A percentile compares a stretch with the other conserved stretches of the same genome.
These are phyloP conservation scores for Durotheca rogersii DNA, from an alignment of 495 filamentous ascomycete genomes.

Conservation along the genomic window DNA sequence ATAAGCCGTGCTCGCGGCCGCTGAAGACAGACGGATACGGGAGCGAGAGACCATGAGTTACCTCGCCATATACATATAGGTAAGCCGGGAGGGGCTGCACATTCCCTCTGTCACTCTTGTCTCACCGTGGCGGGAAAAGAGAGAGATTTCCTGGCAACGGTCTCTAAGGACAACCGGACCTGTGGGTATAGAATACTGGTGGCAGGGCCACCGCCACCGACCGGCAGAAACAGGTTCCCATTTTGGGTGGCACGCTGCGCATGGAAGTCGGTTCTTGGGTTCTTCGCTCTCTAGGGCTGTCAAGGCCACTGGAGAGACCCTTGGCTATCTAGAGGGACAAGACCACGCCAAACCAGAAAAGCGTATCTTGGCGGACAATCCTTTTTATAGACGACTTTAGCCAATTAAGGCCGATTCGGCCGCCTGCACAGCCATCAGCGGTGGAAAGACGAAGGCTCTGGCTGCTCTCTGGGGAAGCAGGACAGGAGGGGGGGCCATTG, in stretches of 20 bases:
- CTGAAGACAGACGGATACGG: too few relatives aligned
- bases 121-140: too few relatives aligned
- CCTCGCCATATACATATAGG: too few relatives aligned
- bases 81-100: not conserved
- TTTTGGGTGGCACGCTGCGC: conserved; percentile 11
- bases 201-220: conserved; percentile 24
- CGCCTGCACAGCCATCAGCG: conserved; percentile 26
- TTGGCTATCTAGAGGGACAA: conserved; percentile 8
- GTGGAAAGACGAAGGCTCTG: conserved; percentile 11
- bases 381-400: conserved; percentile 34
- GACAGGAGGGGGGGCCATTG: too few relatives aligned
- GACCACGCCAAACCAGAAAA: conserved; percentile 29
- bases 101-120: too few relatives aligned
- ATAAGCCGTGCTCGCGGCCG: too few relatives aligned
- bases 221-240: conserved; percentile 17
- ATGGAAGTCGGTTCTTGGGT: conserved; percentile 12
- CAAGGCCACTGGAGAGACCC: conserved; percentile 13
- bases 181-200: not conserved
- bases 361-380: conserved; percentile 22
- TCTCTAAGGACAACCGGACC: conserved; percentile 9
- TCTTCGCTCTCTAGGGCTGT: conserved; percentile 7
- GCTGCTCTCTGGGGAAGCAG: conserved; percentile 8
- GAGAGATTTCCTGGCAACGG: not conserved
- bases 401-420: conserved; percentile 31
- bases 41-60: too few relatives aligned